These are phyloP conservation scores for Lactarius hengduanensis DNA, from an alignment of 768 basidiomycete species.

Conservation along the genomic window DNA sequence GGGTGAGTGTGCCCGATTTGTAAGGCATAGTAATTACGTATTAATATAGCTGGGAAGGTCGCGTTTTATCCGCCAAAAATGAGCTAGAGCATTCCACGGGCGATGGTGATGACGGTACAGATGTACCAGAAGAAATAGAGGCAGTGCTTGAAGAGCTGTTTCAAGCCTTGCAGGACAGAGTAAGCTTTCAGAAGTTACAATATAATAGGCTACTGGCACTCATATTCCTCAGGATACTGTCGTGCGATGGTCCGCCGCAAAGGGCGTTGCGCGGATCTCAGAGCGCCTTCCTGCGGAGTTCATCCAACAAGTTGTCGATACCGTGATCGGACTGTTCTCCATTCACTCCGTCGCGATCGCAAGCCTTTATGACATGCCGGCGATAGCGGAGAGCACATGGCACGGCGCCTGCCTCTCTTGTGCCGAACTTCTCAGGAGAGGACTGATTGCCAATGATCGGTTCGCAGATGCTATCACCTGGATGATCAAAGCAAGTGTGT, in stretches of 20 bases:
- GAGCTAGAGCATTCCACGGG: slow-evolving; percentile 27
- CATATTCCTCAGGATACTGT: slow-evolving; percentile 71
- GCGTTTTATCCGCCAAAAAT: slow-evolving; percentile 8
- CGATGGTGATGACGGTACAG: slow-evolving; percentile 44
- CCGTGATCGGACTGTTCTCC: slow-evolving; percentile 69
- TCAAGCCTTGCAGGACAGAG: slow-evolving; percentile 75
- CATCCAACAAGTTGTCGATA: slow-evolving; percentile 77
- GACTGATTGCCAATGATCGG: slow-evolving; percentile 57
- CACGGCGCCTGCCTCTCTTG: slow-evolving; percentile 92
- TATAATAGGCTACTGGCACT: slow-evolving; percentile 7
- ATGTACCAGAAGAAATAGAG: slow-evolving; percentile 82
- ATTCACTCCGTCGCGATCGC: slow-evolving; percentile 68
- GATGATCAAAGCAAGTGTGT: slow-evolving; percentile 65
- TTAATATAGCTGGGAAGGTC: slow-evolving; percentile 13
- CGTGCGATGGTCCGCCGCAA: slow-evolving; percentile 93
- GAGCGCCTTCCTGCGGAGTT: slow-evolving; percentile 77
- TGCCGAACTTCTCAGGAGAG: slow-evolving; percentile 88
- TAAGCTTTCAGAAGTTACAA: slow-evolving; percentile 36
- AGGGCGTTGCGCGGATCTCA: slow-evolving; percentile 83
- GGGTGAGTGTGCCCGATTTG: slow-evolving; percentile 37
- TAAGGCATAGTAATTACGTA: not conserved
- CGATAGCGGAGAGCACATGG: slow-evolving; percentile 85
- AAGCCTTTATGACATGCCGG: slow-evolving; percentile 66
- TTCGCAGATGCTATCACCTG: slow-evolving; percentile 70
- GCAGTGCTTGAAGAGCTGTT: slow-evolving; percentile 70